Evolutionary conservation across 2,329 filamentous ascomycete species (phyloP).

Genomic region (Fusarium anthophilum): DNA sequence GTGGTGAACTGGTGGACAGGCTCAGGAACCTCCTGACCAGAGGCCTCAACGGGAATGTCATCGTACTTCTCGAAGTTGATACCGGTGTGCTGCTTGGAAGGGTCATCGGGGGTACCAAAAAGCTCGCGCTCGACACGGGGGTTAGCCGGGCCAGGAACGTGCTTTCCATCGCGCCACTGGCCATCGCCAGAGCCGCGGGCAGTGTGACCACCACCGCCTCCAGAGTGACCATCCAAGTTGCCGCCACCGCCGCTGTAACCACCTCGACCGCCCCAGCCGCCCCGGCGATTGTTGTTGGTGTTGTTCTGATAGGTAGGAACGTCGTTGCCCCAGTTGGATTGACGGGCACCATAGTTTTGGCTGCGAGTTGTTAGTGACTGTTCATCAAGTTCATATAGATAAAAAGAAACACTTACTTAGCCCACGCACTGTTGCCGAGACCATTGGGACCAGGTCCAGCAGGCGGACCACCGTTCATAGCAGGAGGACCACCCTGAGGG

Average conservation of each 20-base stretch:
- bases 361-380: slow-evolving; percentile 34
- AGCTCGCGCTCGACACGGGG: slow-evolving; percentile 93
- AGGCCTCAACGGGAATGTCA: slow-evolving; percentile 98
- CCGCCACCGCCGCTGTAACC: slow-evolving; percentile 49
- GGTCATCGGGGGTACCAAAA: slow-evolving; percentile 90
- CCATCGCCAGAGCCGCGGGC: slow-evolving; percentile 91
- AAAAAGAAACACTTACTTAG: slow-evolving; percentile 59
- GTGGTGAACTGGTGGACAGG: slow-evolving; percentile 91
- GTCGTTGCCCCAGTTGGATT: slow-evolving; percentile 48
- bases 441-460: slow-evolving; percentile 52
- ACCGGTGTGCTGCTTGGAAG: slow-evolving; percentile 93
- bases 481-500: slow-evolving; percentile 9
- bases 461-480: slow-evolving; percentile 29
- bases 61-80: slow-evolving; percentile 99
- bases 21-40: slow-evolving; percentile 91
- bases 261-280: slow-evolving; percentile 50
- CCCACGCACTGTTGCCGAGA: slow-evolving; percentile 72
- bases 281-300: slow-evolving; percentile 46
- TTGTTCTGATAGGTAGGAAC: slow-evolving; percentile 41
- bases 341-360: slow-evolving; percentile 48
- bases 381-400: not conserved
- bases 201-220: slow-evolving; percentile 64
- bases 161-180: slow-evolving; percentile 96
- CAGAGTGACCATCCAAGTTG: slow-evolving; percentile 75
- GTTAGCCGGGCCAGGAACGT: slow-evolving; percentile 89